Evolutionary conservation across 371 early-diverging fungal genomes (phyloP).

Genomic region (Rhizopus microsporus): DNA sequence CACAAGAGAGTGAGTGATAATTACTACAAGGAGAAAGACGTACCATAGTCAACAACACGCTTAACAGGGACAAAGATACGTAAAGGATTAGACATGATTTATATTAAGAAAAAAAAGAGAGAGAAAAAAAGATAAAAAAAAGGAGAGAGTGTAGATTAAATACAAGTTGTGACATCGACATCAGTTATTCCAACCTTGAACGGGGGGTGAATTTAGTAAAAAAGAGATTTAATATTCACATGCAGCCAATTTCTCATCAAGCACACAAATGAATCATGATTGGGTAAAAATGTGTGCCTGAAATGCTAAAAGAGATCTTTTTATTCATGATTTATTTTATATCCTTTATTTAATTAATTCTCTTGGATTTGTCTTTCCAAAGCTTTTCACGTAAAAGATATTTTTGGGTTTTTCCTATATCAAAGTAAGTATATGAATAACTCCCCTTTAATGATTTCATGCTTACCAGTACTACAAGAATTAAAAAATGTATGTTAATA

Average conservation of each 20-base stretch:
- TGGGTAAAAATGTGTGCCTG: too few species aligned
- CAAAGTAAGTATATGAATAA: background rate
- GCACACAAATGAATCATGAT: too few species aligned
- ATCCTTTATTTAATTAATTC: slow-evolving; percentile 27
- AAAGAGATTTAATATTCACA: too few species aligned
- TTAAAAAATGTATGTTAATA: background rate
- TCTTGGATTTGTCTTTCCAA: slow-evolving; percentile 27
- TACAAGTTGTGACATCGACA: slow-evolving; percentile 22
- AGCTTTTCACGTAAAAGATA: slow-evolving; percentile 23
- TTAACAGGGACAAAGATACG: slow-evolving; percentile 92
- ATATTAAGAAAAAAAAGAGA: slow-evolving; percentile 6
- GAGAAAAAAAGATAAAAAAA: slow-evolving; percentile 12
- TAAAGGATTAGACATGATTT: slow-evolving; percentile 50
- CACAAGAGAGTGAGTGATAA: background rate
- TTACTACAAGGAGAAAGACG: background rate
- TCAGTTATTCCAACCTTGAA: background rate
- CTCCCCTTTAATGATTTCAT: background rate
- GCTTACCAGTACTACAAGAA: slow-evolving; percentile 30
- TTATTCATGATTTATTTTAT: too few species aligned
- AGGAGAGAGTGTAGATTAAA: background rate
- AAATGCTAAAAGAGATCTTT: too few species aligned
- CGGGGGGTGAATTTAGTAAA: background rate
- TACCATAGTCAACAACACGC: slow-evolving; percentile 95
- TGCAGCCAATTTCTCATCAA: too few species aligned
- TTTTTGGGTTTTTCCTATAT: slow-evolving; percentile 43